Base-by-base conservation (phyloP, 129 eudicot genomes). In the Kitagawia praeruptora region DNA sequence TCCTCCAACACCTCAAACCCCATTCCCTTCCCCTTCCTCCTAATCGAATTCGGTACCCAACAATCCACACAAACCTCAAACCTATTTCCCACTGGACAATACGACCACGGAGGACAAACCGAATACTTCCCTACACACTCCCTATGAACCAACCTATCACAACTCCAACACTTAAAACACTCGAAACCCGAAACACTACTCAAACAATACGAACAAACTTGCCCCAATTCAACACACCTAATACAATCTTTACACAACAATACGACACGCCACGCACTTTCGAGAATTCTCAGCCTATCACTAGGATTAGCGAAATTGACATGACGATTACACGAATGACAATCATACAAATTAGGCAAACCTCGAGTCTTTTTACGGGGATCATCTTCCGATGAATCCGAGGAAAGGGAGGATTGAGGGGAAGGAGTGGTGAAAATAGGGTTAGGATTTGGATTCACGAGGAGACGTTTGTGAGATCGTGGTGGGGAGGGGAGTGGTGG, bases 251-350 rank as follows among this genome's bases (percentile, higher is more conserved):
- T 86, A 72, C 99, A 96, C n/a, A 96, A 71, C 27, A 96, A 84
- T 46, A 92, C 98, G 27, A 90, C 85, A 47, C 98, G 93, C 98
- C 99, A 96, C 78, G 84, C 82, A 70, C 99, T 96, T 40, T 83
- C 85, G 14, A 92, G 82, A 19, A 84, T 82, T 66, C 78, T 91
- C 34, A 96, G 97, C 56, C 91, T 80, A n/a, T 87, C 91, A 41
- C 76, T 84, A 15, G 95, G 97, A 90, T 86, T 84, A 6, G 91
- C 81, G 84, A 77, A 69, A 70, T 86, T 90, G 56, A 86, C 77
- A 10, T 88, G 88, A 78, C 75, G 70, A 37, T 81, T 81, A 54
- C 99, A 92, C 76, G 91, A 21, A 47, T 87, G 98, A 81, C 97
- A 96, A 76, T 90, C 91, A 39, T 92, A 92, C 23, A 92, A 69